Evolutionary conservation across 2,329 filamentous ascomycete genomes (phyloP).

Genomic region (Nemania sp.): DNA sequence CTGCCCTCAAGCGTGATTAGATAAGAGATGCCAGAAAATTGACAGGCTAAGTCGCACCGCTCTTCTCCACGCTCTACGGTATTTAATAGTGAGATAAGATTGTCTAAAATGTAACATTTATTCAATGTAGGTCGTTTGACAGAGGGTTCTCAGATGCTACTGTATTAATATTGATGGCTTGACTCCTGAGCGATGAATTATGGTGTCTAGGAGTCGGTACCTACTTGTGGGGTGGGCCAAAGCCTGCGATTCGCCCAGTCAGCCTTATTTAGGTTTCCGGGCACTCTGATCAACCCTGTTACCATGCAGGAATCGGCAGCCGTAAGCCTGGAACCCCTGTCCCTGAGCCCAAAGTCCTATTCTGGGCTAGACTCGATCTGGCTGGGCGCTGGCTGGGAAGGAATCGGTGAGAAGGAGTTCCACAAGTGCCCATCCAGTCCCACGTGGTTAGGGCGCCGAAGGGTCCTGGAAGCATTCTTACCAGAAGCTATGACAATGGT

Average conservation of each 20-base stretch:
- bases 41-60: too few species aligned
- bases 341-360: slow-evolving; percentile 22
- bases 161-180: too few species aligned
- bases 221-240: not conserved
- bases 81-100: too few species aligned
- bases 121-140: too few species aligned
- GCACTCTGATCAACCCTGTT: slow-evolving; percentile 17
- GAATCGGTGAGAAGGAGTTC: slow-evolving; percentile 14
- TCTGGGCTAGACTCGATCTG: slow-evolving; percentile 9
- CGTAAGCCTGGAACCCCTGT: slow-evolving; percentile 9
- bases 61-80: too few species aligned
- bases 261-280: slow-evolving; percentile 25
- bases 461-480: not conserved
- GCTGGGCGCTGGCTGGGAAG: too few species aligned
- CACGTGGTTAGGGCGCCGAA: slow-evolving; percentile 22
- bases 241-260: slow-evolving; percentile 13
- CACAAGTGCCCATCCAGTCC: slow-evolving; percentile 16
- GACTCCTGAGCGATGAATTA: too few species aligned
- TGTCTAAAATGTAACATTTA: too few species aligned
- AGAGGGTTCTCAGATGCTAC: too few species aligned
- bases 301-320: slow-evolving; percentile 20
- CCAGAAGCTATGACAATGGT: not conserved
- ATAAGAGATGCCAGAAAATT: too few species aligned
- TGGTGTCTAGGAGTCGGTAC: not conserved
- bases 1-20: too few species aligned